Conservation (phyloP, 208 protist species). For the Leishmania guyanensis region DNA sequence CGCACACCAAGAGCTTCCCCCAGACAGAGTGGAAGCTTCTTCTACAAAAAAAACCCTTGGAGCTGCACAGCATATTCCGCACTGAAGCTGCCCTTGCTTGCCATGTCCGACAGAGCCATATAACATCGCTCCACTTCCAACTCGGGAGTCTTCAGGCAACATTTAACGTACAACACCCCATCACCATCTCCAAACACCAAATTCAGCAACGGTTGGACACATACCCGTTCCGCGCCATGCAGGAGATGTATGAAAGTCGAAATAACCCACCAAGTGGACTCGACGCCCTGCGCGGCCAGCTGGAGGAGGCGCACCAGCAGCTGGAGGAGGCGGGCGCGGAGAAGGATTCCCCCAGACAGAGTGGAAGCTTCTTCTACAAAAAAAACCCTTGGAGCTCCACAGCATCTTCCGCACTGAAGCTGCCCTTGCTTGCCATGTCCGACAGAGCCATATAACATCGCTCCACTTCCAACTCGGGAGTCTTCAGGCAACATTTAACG, state of each 20-base stretch:
- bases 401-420: constrained; percentile 31
- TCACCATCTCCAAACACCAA: constrained; percentile 2
- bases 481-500: constrained; percentile 33
- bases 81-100: constrained; percentile 36
- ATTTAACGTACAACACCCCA: constrained; percentile 29
- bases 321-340: constrained; percentile 29
- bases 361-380: constrained; percentile 31
- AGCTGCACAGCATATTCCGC: constrained; percentile 29
- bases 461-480: constrained; percentile 35
- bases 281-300: constrained; percentile 1
- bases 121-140: constrained; percentile 33
- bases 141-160: constrained; percentile 33
- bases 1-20: constrained; percentile 32
- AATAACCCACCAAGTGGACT: constrained; percentile 19
- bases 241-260: constrained; percentile 24
- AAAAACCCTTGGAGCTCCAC: constrained; percentile 25
- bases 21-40: constrained; percentile 35
- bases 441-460: constrained; percentile 17
- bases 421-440: constrained; percentile 35
- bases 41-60: constrained; percentile 18
- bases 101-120: constrained; percentile 18
- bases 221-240: constrained; percentile 12
- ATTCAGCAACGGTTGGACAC: constrained; percentile 2
- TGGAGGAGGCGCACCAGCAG: constrained; percentile 7
- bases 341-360: constrained; percentile 35